Evolutionary conservation across 495 filamentous ascomycete species (phyloP).

Genomic region (Aspergillus hancockii): DNA sequence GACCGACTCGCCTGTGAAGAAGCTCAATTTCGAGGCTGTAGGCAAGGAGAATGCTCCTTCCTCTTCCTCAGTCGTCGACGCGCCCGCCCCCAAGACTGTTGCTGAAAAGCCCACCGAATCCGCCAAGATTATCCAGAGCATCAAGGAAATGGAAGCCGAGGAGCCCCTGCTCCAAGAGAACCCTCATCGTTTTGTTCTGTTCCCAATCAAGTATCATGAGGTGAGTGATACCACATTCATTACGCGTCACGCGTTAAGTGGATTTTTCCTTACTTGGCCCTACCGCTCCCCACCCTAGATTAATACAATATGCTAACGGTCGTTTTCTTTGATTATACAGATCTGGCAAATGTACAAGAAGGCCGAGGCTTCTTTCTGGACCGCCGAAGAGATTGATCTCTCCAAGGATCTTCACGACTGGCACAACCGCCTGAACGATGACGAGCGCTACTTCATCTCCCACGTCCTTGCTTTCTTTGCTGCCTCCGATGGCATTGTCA

Average conservation of each 20-base stretch:
- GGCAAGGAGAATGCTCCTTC: slow-evolving; percentile 84
- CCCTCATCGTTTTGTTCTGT: slow-evolving; percentile 93
- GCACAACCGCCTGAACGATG: slow-evolving; percentile 95
- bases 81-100: slow-evolving; percentile 48
- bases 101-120: slow-evolving; percentile 48
- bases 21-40: slow-evolving; percentile 68
- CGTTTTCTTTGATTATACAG: slow-evolving; percentile 42
- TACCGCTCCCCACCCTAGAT: slow-evolving; percentile 17
- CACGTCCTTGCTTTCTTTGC: slow-evolving; percentile 99
- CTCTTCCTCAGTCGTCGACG: slow-evolving; percentile 51
- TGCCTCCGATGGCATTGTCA: slow-evolving; percentile 99
- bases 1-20: slow-evolving; percentile 85
- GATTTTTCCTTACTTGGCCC: slow-evolving; percentile 26
- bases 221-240: slow-evolving; percentile 60
- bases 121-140: slow-evolving; percentile 55
- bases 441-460: slow-evolving; percentile 97
- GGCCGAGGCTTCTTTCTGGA: slow-evolving; percentile 99
- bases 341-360: slow-evolving; percentile 99
- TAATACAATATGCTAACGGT: slow-evolving; percentile 14
- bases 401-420: slow-evolving; percentile 99
- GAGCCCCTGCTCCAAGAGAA: slow-evolving; percentile 97
- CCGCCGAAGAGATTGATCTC: slow-evolving; percentile 97
- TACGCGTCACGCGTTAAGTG: slow-evolving; percentile 74
- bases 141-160: slow-evolving; percentile 71
- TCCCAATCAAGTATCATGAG: slow-evolving; percentile 99